These are phyloP conservation scores for Diutina rugosa DNA, from an alignment of 1,139 yeast species.

Conservation along the genomic window DNA sequence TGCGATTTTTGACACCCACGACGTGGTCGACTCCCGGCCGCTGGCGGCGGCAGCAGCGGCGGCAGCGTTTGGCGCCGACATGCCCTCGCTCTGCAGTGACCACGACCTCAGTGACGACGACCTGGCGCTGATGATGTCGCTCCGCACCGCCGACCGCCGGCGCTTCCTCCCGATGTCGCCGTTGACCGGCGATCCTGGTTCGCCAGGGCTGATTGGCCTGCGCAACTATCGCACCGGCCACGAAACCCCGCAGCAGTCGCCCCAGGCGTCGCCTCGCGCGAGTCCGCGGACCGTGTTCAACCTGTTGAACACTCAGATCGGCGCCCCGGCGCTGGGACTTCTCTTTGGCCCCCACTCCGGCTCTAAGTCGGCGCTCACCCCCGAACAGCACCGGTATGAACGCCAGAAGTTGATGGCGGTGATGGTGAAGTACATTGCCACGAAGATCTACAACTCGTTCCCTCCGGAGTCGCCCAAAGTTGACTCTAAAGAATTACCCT, in stretches of 20 bases:
- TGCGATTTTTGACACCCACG: background rate
- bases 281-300: background rate
- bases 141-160: background rate
- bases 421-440: conserved; percentile 30
- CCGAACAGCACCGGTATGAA: conserved; percentile 8
- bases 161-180: background rate
- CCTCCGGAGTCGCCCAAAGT: conserved; percentile 23
- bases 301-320: background rate
- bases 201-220: background rate
- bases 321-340: background rate
- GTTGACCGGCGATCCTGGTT: background rate
- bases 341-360: background rate
- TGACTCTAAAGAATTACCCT: conserved; percentile 20
- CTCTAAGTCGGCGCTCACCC: background rate
- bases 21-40: background rate
- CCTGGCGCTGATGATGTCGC: background rate
- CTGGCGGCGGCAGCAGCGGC: conserved; percentile 1
- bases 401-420: conserved; percentile 28
- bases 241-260: background rate
- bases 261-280: background rate
- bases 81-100: background rate
- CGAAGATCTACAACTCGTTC: conserved; percentile 31
- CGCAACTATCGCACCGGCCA: background rate
- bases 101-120: conserved; percentile 1
- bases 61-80: background rate